Evolutionary conservation across 768 basidiomycete species (phyloP).

Genomic region (Pleurotus tuber-regium): DNA sequence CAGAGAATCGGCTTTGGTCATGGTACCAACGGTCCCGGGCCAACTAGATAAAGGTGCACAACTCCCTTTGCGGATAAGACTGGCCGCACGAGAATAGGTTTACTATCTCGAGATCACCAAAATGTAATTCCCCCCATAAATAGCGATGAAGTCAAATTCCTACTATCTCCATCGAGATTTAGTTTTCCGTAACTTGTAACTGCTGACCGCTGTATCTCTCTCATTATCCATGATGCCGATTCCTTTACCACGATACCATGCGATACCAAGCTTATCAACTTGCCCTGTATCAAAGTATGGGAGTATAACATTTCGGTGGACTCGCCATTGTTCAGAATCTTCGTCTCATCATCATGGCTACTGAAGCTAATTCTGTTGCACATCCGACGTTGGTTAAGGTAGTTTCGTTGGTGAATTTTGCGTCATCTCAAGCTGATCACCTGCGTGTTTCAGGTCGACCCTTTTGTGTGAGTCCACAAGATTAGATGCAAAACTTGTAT

Average conservation of each 20-base stretch:
- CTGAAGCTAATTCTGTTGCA: constrained; percentile 55
- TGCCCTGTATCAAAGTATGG: not conserved
- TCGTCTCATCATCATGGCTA: constrained; percentile 44
- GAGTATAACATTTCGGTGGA: not conserved
- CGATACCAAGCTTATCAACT: constrained; percentile 6
- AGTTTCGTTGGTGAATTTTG: not conserved
- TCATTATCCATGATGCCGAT: constrained; percentile 6
- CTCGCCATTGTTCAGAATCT: not conserved
- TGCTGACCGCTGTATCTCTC: constrained; percentile 5
- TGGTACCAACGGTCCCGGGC: constrained; percentile 41
- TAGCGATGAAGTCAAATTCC: not conserved
- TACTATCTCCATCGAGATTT: constrained; percentile 2
- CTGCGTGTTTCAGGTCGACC: constrained; percentile 67
- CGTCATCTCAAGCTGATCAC: no score
- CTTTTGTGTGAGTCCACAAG: constrained; percentile 52
- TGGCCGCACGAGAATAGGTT: constrained; percentile 2
- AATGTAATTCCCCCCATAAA: not conserved
- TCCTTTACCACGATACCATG: constrained; percentile 5
- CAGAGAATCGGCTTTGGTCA: constrained; percentile 24
- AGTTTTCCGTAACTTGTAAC: constrained; percentile 5
- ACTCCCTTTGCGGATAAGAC: constrained; percentile 28
- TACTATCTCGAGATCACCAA: not conserved
- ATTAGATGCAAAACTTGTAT: no score
- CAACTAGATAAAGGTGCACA: constrained; percentile 39
- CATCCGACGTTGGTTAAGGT: constrained; percentile 61